Evolutionary conservation across 1,139 yeast species (phyloP), one percentile per base, ranked within the genome.

Genomic region (Saccharomyces hybrid): DNA sequence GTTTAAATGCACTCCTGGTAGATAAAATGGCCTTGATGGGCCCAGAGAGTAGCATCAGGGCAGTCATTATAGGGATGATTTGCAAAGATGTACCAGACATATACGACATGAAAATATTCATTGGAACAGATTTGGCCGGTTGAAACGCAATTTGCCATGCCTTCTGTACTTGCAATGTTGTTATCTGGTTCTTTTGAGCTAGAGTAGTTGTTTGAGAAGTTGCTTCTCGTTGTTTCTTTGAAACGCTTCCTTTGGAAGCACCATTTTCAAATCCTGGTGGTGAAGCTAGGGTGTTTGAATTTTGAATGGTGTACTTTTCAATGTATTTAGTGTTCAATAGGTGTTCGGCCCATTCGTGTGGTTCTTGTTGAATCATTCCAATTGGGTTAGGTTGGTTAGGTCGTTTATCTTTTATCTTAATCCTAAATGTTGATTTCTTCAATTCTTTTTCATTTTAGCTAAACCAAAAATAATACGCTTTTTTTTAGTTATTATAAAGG

Each of bases 61-160:
- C 87, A 88, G 90, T 91, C 72, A 90, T 86, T 55, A 93, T 86
- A 4, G 97, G 95, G 57, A 93, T 90, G 60, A 93, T 79, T 65
- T 93, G 98, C 29, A 93, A 74, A 5, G 96, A 83, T 64, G 87
- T 86, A 32, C 99, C 99, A 1, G 97, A 83, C 90, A 93, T 88
- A 71, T 89, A 93, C 58, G 91, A 83, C 96, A 93, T 89, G 55
- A 89, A 74, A 56, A 87, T 69, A 64, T 89, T 93, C 95, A 90
- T 87, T 4, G 97, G 96, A 29, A 93, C 75, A 26, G 84, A 78
- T 67, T 91, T 93, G 2, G 91, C 89, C 0, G 98, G 97, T 0
- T 83, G 83, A 16, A 80, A 72, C 2, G 97, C 96, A 34, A 87
- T 68, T 58, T 88, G 95, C 96, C 97, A 89, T 0, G 95, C 93